Percentiles rank a stretch among this genome's conserved stretches.
These are phyloP conservation scores for Conticribra weissflogii DNA, from an alignment of 108 stramenopile genomes.

Conservation along the genomic window DNA sequence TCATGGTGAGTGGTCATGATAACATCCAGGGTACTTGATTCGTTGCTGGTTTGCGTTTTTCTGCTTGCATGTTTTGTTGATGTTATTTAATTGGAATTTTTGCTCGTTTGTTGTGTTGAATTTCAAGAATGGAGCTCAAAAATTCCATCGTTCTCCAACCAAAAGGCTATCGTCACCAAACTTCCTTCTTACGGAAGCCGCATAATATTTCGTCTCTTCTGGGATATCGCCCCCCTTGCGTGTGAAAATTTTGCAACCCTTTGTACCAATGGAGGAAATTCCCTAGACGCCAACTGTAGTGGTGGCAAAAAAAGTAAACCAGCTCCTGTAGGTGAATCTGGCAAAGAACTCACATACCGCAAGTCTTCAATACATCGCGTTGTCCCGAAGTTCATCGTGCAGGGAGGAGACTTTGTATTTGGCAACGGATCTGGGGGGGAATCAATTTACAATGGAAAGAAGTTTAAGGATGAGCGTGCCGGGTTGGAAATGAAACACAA, in stretches of 20 bases:
- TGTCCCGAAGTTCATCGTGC: slow-evolving; percentile 81
- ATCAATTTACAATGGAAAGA: slow-evolving; percentile 86
- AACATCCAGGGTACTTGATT: too few species aligned
- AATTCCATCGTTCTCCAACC: slow-evolving; percentile 2
- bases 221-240: slow-evolving; percentile 85
- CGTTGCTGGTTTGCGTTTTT: too few species aligned
- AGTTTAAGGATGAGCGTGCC: slow-evolving; percentile 92
- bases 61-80: not conserved
- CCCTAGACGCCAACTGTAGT: slow-evolving; percentile 17
- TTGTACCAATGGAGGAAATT: slow-evolving; percentile 66
- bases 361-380: slow-evolving; percentile 80
- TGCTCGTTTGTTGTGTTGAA: not conserved
- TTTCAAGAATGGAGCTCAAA: slow-evolving; percentile 43
- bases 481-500: slow-evolving; percentile 87
- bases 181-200: slow-evolving; percentile 51
- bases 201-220: slow-evolving; percentile 72
- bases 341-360: slow-evolving; percentile 82
- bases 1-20: slow-evolving; percentile 64
- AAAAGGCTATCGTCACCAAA: slow-evolving; percentile 13
- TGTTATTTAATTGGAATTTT: not conserved
- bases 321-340: slow-evolving; percentile 75
- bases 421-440: slow-evolving; percentile 97
- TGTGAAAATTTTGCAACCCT: slow-evolving; percentile 89
- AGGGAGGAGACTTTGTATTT: slow-evolving; percentile 96
- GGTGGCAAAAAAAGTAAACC: slow-evolving; percentile 48